A percentile compares a stretch with the other conserved stretches of the same genome.
Evolutionary conservation across 2,329 filamentous ascomycete genomes (phyloP).

Genomic region (Zasmidium cellare): DNA sequence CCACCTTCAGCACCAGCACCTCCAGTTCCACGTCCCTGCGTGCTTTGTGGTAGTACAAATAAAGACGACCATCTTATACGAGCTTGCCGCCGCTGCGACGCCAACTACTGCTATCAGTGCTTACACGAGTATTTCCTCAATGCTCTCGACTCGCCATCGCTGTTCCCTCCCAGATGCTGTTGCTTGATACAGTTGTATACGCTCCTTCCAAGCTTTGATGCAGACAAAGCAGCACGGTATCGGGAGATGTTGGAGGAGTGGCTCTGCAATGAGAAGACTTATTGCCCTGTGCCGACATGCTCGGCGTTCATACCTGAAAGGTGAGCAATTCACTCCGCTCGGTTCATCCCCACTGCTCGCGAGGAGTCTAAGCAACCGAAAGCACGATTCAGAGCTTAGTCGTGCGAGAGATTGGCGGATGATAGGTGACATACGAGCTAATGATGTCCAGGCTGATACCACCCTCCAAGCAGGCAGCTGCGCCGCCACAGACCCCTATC

Average conservation of each 20-base stretch:
- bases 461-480: conserved; percentile 1
- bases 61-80: conserved; percentile 18
- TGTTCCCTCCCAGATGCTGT: conserved; percentile 49
- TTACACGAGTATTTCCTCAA: conserved; percentile 42
- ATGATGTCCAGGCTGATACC: background rate
- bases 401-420: too few species aligned
- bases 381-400: too few species aligned
- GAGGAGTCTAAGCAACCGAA: too few species aligned
- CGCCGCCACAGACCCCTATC: conserved; percentile 1
- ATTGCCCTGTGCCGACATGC: conserved; percentile 51
- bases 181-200: conserved; percentile 44
- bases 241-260: conserved; percentile 51
- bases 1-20: background rate
- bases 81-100: conserved; percentile 37
- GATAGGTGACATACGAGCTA: background rate
- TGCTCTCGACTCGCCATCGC: conserved; percentile 39
- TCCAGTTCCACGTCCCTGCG: conserved; percentile 20
- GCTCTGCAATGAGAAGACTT: conserved; percentile 46
- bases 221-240: conserved; percentile 40
- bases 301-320: conserved; percentile 49
- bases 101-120: conserved; percentile 38
- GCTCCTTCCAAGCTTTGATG: conserved; percentile 36
- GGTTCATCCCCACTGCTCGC: too few species aligned
- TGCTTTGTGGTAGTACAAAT: conserved; percentile 29
- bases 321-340: conserved; percentile 13